These are phyloP conservation scores for Euphorbia schlechtendalii DNA, from an alignment of 441 rosid genomes.

Conservation along the genomic window DNA sequence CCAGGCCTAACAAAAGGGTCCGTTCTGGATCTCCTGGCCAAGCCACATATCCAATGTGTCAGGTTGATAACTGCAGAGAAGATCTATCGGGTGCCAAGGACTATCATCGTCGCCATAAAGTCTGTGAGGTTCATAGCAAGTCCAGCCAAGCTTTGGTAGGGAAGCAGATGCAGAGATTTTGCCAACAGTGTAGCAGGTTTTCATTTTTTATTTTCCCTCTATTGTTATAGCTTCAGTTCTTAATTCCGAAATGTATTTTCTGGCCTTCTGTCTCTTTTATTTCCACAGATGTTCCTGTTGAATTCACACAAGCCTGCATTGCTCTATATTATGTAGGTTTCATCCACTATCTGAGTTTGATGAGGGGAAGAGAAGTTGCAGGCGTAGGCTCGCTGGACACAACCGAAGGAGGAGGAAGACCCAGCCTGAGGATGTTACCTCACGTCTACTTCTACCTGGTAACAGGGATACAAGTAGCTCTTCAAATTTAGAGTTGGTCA, in stretches of 20 bases:
- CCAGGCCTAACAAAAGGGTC: conserved; percentile 61
- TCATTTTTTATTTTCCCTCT: background rate
- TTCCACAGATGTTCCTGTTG: background rate
- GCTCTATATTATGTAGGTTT: conserved; percentile 29
- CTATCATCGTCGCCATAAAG: conserved; percentile 88
- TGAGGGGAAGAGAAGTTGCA: conserved; percentile 52
- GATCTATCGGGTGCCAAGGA: conserved; percentile 78
- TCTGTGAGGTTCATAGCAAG: conserved; percentile 82
- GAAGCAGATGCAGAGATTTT: conserved; percentile 91
- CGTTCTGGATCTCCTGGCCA: conserved; percentile 71
- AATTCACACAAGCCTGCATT: background rate
- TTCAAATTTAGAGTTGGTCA: conserved; percentile 52
- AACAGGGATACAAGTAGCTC: conserved; percentile 31
- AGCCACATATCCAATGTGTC: conserved; percentile 63
- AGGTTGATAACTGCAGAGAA: conserved; percentile 77
- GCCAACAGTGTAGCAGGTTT: conserved; percentile 98
- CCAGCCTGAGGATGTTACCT: conserved; percentile 59
- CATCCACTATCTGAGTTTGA: conserved; percentile 51
- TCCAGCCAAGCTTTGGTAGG: conserved; percentile 65
- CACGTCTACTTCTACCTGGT: conserved; percentile 40
- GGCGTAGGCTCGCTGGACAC: conserved; percentile 54
- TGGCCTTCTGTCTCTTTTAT: background rate
- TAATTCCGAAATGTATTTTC: background rate
- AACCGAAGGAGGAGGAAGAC: conserved; percentile 56
- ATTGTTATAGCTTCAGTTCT: background rate